phyloP scores from a whole-genome alignment of 306 rosid species.

The Vachellia pachyceras region DNA sequence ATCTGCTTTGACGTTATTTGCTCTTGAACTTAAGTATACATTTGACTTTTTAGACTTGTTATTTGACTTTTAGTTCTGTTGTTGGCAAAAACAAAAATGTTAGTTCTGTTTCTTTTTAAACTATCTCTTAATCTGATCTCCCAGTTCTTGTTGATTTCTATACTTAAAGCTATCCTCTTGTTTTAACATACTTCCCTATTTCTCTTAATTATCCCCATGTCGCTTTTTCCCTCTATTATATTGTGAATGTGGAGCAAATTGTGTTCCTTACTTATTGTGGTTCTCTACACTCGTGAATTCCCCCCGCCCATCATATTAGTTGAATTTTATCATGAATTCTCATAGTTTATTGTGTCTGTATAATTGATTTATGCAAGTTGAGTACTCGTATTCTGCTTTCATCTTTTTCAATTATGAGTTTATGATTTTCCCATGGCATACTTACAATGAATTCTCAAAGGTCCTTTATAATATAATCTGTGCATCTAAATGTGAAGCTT shows the following conservation, averaged over 20 bases:
- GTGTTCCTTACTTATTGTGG: not conserved
- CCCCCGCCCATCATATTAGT: not conserved
- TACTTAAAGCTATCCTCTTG: not conserved
- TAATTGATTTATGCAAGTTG: not conserved
- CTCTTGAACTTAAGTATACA: not conserved
- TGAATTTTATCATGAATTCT: not conserved
- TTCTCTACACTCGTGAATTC: not conserved
- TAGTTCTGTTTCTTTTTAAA: not conserved
- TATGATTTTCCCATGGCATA: not conserved
- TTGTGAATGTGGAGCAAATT: not conserved
- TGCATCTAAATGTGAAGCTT: not conserved
- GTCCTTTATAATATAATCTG: not conserved
- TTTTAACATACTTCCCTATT: not conserved
- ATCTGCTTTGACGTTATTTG: not conserved
- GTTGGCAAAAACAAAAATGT: not conserved
- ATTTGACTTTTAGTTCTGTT: not conserved
- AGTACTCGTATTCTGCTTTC: not conserved
- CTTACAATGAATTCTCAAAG: not conserved
- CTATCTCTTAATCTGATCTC: not conserved
- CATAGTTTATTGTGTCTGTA: not conserved
- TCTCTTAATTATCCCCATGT: not conserved
- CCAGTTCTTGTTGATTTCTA: not conserved
- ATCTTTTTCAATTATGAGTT: slow-evolving; percentile 5
- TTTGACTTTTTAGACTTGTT: not conserved
- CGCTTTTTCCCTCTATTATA: not conserved